phyloP scores from a whole-genome alignment of 306 rosid species.

The Phaseolus lunatus region DNA sequence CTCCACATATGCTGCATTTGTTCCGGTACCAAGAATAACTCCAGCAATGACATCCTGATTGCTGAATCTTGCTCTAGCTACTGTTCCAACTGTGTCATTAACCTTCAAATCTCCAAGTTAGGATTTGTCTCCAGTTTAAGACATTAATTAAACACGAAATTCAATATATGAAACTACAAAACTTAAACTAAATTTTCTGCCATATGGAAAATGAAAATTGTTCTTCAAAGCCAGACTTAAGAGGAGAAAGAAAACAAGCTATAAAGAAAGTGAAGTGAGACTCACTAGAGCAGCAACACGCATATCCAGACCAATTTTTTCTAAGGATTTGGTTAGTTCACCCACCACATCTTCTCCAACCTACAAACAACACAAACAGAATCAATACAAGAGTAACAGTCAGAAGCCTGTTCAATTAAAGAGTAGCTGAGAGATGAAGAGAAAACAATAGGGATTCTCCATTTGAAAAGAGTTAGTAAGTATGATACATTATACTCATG shows the following conservation, averaged over 20 bases:
- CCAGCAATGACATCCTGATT: conserved; percentile 84
- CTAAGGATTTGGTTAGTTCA: conserved; percentile 74
- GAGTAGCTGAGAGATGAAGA: conserved; percentile 7
- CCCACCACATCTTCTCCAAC: conserved; percentile 95
- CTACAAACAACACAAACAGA: conserved; percentile 57
- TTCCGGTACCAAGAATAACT: conserved; percentile 97
- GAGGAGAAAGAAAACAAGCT: conserved; percentile 7
- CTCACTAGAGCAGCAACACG: conserved; percentile 90
- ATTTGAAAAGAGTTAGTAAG: conserved; percentile 9
- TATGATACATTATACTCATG: neutral
- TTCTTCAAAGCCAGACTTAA: conserved; percentile 2
- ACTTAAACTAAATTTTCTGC: conserved; percentile 32
- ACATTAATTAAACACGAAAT: conserved; percentile 16
- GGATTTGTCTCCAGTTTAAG: conserved; percentile 27
- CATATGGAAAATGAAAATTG: conserved; percentile 30
- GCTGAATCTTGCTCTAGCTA: conserved; percentile 85
- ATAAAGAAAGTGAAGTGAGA: conserved; percentile 39
- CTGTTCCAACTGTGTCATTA: conserved; percentile 94
- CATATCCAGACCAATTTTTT: conserved; percentile 86
- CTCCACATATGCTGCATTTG: conserved; percentile 97
- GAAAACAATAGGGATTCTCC: conserved; percentile 14
- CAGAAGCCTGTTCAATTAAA: conserved; percentile 3
- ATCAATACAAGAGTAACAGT: conserved; percentile 24
- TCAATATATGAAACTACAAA: neutral
- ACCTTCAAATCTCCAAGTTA: conserved; percentile 62